phyloP scores from a whole-genome alignment of 164 flowering plant genomes.

The Taxillus chinensis region DNA sequence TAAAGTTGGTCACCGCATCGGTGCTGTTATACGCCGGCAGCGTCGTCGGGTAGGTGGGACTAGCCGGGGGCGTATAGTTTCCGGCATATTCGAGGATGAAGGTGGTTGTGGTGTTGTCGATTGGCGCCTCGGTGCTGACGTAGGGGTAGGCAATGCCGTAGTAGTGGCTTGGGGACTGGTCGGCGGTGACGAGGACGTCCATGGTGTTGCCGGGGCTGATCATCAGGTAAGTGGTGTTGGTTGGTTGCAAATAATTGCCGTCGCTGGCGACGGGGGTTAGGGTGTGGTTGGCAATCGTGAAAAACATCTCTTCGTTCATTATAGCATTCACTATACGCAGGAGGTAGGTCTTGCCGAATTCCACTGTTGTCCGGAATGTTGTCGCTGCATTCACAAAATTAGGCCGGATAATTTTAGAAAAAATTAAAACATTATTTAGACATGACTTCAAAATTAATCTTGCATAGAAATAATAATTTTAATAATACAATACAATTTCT shows the following conservation, averaged over 20 bases:
- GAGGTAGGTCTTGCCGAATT: conserved; percentile 13
- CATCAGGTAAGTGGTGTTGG: conserved; percentile 5
- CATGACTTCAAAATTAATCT: too few species aligned
- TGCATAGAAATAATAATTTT: too few species aligned
- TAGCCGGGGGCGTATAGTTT: conserved; percentile 2
- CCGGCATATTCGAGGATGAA: conserved; percentile 21
- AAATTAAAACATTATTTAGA: too few species aligned
- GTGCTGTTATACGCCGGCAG: conserved; percentile 12
- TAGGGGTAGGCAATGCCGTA: conserved; percentile 11
- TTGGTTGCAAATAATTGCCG: conserved; percentile 12
- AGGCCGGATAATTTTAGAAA: too few species aligned
- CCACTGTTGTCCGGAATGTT: conserved; percentile 2
- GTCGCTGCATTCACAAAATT: neutral
- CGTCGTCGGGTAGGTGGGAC: neutral
- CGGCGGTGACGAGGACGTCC: conserved; percentile 14
- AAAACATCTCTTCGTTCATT: conserved; percentile 12
- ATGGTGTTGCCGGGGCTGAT: conserved; percentile 19
- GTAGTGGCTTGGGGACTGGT: conserved; percentile 10
- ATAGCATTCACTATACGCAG: conserved; percentile 15
- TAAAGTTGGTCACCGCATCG: conserved; percentile 9
- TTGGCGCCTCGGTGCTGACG: neutral
- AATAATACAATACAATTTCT: too few species aligned
- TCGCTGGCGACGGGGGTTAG: conserved; percentile 10
- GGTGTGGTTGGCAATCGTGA: conserved; percentile 10
- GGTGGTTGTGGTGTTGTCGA: conserved; percentile 20